A percentile compares a stretch with the other conserved stretches of the same genome.
These are phyloP conservation scores for Dactylonectria macrodidyma DNA, from an alignment of 2,329 filamentous ascomycete genomes.

Conservation along the genomic window DNA sequence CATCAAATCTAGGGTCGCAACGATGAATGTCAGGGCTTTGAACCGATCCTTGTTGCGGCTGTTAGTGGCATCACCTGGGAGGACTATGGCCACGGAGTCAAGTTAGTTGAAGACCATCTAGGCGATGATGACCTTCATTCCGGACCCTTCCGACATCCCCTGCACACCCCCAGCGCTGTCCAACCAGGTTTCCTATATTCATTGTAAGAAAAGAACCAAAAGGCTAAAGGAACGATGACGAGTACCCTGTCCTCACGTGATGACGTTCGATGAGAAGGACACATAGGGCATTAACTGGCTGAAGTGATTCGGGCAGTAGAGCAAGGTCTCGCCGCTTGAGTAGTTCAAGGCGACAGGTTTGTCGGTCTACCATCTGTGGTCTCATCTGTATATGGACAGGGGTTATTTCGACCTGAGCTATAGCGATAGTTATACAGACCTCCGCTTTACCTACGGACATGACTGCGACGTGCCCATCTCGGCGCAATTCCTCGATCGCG, in stretches of 20 bases:
- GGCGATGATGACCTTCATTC: neutral
- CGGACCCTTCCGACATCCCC: neutral
- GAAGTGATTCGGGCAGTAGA: conserved; percentile 29
- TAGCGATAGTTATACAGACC: conserved; percentile 27
- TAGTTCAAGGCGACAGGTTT: conserved; percentile 34
- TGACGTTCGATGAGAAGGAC: conserved; percentile 12
- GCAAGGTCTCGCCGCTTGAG: conserved; percentile 29
- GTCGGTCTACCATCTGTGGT: conserved; percentile 34
- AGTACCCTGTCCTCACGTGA: conserved; percentile 34
- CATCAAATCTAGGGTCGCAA: neutral
- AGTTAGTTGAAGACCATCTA: too few species aligned
- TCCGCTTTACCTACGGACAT: conserved; percentile 27
- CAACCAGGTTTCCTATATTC: neutral
- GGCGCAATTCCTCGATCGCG: conserved; percentile 65
- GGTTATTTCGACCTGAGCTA: conserved; percentile 39
- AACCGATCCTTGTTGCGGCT: neutral
- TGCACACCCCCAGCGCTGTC: neutral
- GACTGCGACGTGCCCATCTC: conserved; percentile 63
- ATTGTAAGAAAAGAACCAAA: conserved; percentile 19
- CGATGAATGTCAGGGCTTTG: neutral
- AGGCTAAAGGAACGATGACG: conserved; percentile 35
- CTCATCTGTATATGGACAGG: conserved; percentile 40
- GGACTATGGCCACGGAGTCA: too few species aligned
- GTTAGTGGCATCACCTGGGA: too few species aligned
- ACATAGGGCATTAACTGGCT: neutral